A percentile compares a stretch with the other conserved stretches of the same genome.
Conservation (phyloP, 169 alveolate genomes). For the Sarcocystis neurona region DNA sequence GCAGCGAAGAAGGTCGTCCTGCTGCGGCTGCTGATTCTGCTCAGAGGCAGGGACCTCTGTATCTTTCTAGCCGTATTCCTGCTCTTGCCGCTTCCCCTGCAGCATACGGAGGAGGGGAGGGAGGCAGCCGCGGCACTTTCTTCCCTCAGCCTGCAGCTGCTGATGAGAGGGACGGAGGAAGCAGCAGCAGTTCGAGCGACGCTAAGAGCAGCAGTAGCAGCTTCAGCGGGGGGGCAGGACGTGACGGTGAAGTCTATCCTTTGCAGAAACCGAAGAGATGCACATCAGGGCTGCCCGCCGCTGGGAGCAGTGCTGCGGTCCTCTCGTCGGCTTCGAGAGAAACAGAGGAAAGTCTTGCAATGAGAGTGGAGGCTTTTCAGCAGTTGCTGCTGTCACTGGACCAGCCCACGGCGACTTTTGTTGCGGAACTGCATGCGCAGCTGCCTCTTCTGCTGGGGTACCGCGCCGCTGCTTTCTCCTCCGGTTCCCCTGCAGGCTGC, state of each 20-base stretch:
- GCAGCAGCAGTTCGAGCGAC: neutral
- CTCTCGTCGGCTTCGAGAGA: no score
- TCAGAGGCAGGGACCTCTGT: no score
- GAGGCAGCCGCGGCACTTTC: neutral
- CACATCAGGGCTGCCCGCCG: no score
- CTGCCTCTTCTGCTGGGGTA: slow-evolving; percentile 30
- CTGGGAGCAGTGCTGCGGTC: no score
- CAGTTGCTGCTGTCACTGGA: neutral
- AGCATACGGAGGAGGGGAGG: slow-evolving; percentile 4
- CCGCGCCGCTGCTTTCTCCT: no score
- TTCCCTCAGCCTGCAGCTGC: neutral
- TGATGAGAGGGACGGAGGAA: neutral
- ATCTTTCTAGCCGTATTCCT: no score
- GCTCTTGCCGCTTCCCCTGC: neutral
- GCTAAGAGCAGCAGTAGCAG: neutral
- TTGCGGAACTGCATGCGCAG: slow-evolving; percentile 10
- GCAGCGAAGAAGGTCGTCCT: no score
- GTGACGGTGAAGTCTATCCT: no score
- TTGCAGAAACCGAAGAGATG: no score
- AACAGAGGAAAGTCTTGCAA: neutral
- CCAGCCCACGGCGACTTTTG: slow-evolving; percentile 4
- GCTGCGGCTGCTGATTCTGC: no score
- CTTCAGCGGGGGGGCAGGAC: no score
- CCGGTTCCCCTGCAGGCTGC: no score
- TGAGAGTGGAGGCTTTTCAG: slow-evolving; percentile 4